Evolutionary conservation across 2,329 filamentous ascomycete species (phyloP), one percentile per base, ranked within the genome.

Genomic region (Apiospora pterosperma): DNA sequence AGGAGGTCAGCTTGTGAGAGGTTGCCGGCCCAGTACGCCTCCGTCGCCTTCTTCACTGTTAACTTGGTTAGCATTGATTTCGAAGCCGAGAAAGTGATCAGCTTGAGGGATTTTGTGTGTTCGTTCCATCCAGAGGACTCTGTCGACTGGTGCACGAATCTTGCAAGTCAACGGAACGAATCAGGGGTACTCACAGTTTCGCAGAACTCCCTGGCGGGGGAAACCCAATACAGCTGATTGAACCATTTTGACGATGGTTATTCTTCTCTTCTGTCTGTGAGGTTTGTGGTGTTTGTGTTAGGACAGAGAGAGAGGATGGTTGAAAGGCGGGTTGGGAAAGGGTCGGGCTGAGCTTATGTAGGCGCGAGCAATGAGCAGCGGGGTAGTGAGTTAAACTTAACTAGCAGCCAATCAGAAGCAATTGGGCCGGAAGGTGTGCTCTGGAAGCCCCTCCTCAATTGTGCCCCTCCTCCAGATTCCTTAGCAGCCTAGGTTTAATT

Each of bases 1-100:
- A 98, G 86, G 73, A 99, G 92, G 69, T 97, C 93, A 69, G 91
- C 88, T 78, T 94, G 92, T 69, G 92, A 94, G 80, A 97, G 86
- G 87, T 98, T 99, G 81, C 91, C 95, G 76, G 84, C 91, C 96
- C 96, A 99, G 82, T 88, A 99, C 80, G 95, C 93, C 84, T 99
- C 96, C 73, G 94, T 99, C 78, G 96, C 96, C 90, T 99, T 99
- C 91, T 99, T 99, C 80, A 99, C 90, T 55, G n/a, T 55, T 55
- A 25, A 55, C 31, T 1, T 19, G 19, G 48, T 55, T 34, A 55
- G 48, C 28, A 55, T 34, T 19, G 10, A 28, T 55, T 55, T 7
- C 1, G 1, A 34, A n/a, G n/a, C n/a, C n/a, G n/a, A n/a, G n/a
- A n/a, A n/a, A n/a, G n/a, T n/a, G n/a, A n/a, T n/a, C n/a, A n/a